Base-by-base conservation (phyloP, 2,329 filamentous ascomycete species). In the Colletotrichum nymphaeae region DNA sequence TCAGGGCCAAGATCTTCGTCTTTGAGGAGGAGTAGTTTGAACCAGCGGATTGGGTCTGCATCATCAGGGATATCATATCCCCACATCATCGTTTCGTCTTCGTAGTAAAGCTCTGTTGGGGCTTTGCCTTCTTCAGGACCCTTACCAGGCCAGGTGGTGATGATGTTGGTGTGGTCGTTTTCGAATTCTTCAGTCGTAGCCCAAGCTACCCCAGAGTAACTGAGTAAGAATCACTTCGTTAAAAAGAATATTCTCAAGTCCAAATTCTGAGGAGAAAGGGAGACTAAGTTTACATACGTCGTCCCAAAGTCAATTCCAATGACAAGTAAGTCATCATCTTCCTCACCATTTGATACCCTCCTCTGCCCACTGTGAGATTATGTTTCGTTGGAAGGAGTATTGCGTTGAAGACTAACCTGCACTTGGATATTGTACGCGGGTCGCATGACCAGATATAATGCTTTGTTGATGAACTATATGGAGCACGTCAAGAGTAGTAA, bases 261-360 rank as follows among this genome's bases (percentile, higher is more conserved):
- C 32, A 35, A 35, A 35, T 12, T 35, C 3, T 12, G 32, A 12
- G 11, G 32, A 35, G 32, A 35, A 35, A 35, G 32, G 11, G 32
- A 35, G 11, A 35, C 32, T 35, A 4, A 35, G 4, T 35, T 57
- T 24, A n/a, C 81, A 71, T 73, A 86, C 77, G 85, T 88, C 0
- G 86, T 87, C 1, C 85, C 85, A 65, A 87, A 86, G 46, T 87
- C 86, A 19, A 87, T 80, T 0, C 85, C 83, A 4, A 86, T 75
- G n/a, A 84, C 75, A 4, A 86, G 76, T 0, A 62, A 11, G 9
- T 42, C n/a, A 22, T 42, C 58, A 24, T n/a, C 30, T 37, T 37
- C 58, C 6, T 8, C 37, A 42, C 14, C 16, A 8, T 19, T 42
- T 19, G 37, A 42, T 16, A 19, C 37, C 16, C 16, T 19, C 12